Percentiles rank a stretch among this genome's conserved stretches.
phyloP scores from a whole-genome alignment of 495 filamentous ascomycete genomes.

The Hyaloscypha variabilis region DNA sequence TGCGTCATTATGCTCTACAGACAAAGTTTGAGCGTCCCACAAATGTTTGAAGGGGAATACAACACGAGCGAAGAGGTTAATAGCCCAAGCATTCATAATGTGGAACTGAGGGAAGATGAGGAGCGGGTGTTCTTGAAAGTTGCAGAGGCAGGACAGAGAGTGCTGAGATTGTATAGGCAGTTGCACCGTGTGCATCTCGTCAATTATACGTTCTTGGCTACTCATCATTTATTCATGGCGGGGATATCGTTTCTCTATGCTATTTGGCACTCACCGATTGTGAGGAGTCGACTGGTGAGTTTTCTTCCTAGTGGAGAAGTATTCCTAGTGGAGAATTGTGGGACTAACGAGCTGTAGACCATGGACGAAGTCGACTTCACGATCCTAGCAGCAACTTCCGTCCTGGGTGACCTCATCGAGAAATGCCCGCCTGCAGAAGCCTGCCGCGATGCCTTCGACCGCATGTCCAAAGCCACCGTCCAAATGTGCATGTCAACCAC shows the following conservation, averaged over 20 bases:
- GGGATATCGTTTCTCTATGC: conserved; percentile 96
- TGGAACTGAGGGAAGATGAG: conserved; percentile 75
- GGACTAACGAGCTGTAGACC: conserved; percentile 50
- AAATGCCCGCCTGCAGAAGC: conserved; percentile 82
- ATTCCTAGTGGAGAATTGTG: neutral
- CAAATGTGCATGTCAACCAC: conserved; percentile 87
- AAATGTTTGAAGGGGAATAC: conserved; percentile 77
- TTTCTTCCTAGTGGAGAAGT: too few relatives aligned
- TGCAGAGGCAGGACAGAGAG: conserved; percentile 91
- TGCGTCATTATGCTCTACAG: conserved; percentile 96
- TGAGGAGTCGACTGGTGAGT: conserved; percentile 80
- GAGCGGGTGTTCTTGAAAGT: conserved; percentile 91
- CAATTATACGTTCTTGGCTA: conserved; percentile 96
- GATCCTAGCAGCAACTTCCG: conserved; percentile 91
- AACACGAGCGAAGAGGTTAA: conserved; percentile 68
- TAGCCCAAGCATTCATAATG: conserved; percentile 55
- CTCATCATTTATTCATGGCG: conserved; percentile 96
- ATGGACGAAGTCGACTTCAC: conserved; percentile 97
- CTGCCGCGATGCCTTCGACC: conserved; percentile 91
- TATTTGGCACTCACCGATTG: conserved; percentile 92
- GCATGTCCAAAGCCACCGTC: conserved; percentile 92
- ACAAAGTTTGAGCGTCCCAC: conserved; percentile 87
- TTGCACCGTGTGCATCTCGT: conserved; percentile 86
- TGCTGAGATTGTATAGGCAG: conserved; percentile 87
- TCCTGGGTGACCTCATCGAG: conserved; percentile 72